Evolutionary conservation across 108 stramenopile species (phyloP), one percentile per base, ranked within the genome.

Genomic region (Pseudonitzschia multiseries): DNA sequence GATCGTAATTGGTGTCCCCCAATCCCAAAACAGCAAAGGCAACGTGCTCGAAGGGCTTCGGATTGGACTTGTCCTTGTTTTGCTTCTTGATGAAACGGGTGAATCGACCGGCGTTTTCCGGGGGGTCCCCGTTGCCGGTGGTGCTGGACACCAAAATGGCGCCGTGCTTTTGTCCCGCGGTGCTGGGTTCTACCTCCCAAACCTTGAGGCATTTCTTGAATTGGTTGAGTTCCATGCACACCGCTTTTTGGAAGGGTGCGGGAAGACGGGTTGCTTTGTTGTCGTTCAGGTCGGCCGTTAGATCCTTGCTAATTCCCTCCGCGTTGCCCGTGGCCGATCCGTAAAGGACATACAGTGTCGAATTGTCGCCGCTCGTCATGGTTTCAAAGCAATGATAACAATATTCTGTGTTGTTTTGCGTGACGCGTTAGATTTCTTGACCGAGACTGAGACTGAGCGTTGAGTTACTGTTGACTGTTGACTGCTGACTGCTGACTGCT

Each of bases 41-140:
- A 8, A 84, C 74, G 33, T 85, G 80, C 36, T 68, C 36, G 69
- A 95, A 83, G 12, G 91, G 79, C 44, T 61, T 32, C 1, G 65
- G 29, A 3, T 62, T n/a, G 43, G 43, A 43, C 8, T 8, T 59
- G 21, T 72, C 69, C 27, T 72, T 51, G 18, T 56, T 59, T 62
- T 88, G 86, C 24, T 69, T 69, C 57, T 91, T 92, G 28, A 93
- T 10, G 61, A 71, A 89, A 0, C 96, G 88, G 28, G 88, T 77
- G 67, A 95, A 96, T 8, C 90, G 85, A 40, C 72, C 65, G 6
- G 88, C 87, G 59, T 96, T 96, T 72, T 96, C 95, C 29, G 97
- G 97, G 0, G 93, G 73, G 69, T 97, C 97, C 22, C 94, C 97
- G 63, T 97, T 96, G 2, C 97, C 97, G 1, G 97, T 95, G 2